Percentiles rank a stretch among this genome's conserved stretches.
These are phyloP conservation scores for Vaccinium macrocarpon DNA, from an alignment of 148 eudicot genomes.

Conservation along the genomic window DNA sequence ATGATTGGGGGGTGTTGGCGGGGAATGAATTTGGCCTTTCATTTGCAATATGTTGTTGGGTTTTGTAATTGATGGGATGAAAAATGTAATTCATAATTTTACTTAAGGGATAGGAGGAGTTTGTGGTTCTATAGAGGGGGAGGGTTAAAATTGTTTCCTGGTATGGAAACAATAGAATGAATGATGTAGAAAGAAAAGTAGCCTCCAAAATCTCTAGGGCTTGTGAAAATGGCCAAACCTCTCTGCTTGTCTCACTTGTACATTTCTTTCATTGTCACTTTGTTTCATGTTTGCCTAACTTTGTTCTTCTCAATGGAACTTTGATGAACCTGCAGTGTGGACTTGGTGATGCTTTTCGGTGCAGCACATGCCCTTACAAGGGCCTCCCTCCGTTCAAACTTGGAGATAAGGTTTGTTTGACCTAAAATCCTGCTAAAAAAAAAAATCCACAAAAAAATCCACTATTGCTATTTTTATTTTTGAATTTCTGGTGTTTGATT, in stretches of 20 bases:
- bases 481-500: neutral
- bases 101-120: neutral
- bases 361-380: slow-evolving; percentile 87
- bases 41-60: neutral
- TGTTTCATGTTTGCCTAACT: neutral
- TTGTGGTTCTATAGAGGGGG: neutral
- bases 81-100: neutral
- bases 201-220: neutral
- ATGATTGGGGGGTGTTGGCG: neutral
- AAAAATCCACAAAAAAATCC: neutral
- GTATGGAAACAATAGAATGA: neutral
- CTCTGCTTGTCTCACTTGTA: neutral
- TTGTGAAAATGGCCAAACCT: neutral
- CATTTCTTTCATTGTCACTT: neutral
- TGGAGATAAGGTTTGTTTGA: slow-evolving; percentile 71
- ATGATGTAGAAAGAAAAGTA: neutral
- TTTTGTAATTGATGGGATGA: neutral
- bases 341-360: slow-evolving; percentile 93
- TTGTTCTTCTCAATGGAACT: neutral
- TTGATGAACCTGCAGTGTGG: slow-evolving; percentile 57
- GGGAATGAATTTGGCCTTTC: neutral
- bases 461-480: neutral
- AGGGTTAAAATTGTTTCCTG: neutral
- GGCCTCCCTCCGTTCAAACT: slow-evolving; percentile 88
- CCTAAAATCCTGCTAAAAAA: neutral